Percentiles rank a stretch among this genome's conserved stretches.
Evolutionary conservation across 164 flowering plant genomes (phyloP).

Genomic region (Vitis rotundifolia): DNA sequence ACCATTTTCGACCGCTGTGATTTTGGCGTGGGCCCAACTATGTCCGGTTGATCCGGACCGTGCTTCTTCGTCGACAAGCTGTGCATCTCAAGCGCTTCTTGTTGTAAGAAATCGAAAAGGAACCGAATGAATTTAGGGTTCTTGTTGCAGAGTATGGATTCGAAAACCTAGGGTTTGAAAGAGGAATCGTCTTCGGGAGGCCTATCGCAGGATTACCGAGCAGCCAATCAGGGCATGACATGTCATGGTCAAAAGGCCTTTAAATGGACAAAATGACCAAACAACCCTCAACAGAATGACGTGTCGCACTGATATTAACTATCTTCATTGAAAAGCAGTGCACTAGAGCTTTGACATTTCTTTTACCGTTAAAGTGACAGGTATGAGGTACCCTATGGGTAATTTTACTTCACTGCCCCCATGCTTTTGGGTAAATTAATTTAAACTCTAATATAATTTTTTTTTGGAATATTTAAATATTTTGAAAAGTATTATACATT

Average conservation of each 20-base stretch:
- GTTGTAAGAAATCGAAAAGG: neutral
- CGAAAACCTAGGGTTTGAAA: constrained; percentile 12
- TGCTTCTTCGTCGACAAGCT: constrained; percentile 33
- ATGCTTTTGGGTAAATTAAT: neutral
- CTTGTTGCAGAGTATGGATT: neutral
- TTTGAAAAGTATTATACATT: no score
- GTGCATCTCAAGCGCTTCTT: constrained; percentile 21
- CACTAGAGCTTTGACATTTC: neutral
- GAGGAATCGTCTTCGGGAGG: no score
- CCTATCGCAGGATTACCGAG: no score
- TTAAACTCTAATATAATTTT: no score
- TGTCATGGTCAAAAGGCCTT: no score
- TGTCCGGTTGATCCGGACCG: constrained; percentile 41
- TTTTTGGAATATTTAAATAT: no score
- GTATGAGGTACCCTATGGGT: neutral
- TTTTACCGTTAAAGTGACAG: neutral
- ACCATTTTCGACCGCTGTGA: constrained; percentile 44
- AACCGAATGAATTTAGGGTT: constrained; percentile 8
- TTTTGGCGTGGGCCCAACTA: constrained; percentile 33
- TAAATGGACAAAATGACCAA: neutral
- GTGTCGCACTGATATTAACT: neutral
- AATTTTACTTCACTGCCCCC: neutral
- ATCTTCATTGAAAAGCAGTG: neutral
- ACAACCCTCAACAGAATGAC: neutral
- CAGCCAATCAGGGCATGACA: no score